Conservation (phyloP, 495 filamentous ascomycete genomes). For the Talaromyces adpressus region DNA sequence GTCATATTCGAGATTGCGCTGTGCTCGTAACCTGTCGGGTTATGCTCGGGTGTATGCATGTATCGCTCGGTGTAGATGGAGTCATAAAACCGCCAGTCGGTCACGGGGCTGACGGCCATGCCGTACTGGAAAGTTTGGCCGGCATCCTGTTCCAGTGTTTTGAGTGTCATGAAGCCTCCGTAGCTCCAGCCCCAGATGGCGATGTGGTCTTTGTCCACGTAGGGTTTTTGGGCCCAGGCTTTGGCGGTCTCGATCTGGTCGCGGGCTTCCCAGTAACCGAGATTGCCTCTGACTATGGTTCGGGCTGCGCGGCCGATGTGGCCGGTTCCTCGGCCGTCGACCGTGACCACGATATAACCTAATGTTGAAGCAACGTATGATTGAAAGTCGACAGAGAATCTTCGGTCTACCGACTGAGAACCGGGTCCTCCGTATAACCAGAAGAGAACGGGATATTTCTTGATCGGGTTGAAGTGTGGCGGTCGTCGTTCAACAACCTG, state of each 20-base stretch:
- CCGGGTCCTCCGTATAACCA: slow-evolving; percentile 87
- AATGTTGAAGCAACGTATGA: slow-evolving; percentile 78
- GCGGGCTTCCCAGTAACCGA: slow-evolving; percentile 76
- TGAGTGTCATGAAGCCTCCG: slow-evolving; percentile 95
- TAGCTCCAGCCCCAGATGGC: slow-evolving; percentile 99
- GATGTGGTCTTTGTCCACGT: slow-evolving; percentile 73
- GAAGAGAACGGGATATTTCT: slow-evolving; percentile 90
- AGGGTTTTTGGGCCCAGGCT: slow-evolving; percentile 73
- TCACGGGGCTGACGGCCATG: slow-evolving; percentile 96
- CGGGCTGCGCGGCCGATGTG: slow-evolving; percentile 81
- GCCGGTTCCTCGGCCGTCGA: slow-evolving; percentile 90
- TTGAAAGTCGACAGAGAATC: slow-evolving; percentile 82
- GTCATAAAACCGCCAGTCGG: slow-evolving; percentile 94
- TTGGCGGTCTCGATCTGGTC: slow-evolving; percentile 92
- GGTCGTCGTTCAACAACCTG: slow-evolving; percentile 88
- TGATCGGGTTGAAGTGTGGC: slow-evolving; percentile 78
- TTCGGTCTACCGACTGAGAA: slow-evolving; percentile 78
- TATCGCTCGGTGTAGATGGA: slow-evolving; percentile 94
- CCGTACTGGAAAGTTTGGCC: slow-evolving; percentile 90
- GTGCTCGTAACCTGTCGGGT: slow-evolving; percentile 67
- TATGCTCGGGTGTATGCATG: slow-evolving; percentile 87
- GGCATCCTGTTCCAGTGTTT: slow-evolving; percentile 85
- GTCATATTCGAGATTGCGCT: slow-evolving; percentile 64
- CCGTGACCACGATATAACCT: slow-evolving; percentile 92
- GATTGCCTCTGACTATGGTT: slow-evolving; percentile 70